These are phyloP conservation scores for Gossypium lobatum DNA, from an alignment of 441 rosid genomes.

Conservation along the genomic window DNA sequence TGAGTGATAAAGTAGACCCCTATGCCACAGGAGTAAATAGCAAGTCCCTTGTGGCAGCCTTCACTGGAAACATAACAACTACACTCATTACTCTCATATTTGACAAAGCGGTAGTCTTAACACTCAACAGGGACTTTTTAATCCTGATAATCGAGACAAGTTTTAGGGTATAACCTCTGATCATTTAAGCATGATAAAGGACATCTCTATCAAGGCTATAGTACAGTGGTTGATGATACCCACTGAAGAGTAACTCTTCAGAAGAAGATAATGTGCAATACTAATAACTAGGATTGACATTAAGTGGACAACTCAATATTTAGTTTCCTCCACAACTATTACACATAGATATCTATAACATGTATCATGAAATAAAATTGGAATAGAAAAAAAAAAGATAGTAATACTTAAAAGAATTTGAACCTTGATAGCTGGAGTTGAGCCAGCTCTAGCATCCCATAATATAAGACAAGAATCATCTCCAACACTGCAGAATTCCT, in stretches of 20 bases:
- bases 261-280: neutral
- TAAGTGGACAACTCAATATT: neutral
- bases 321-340: conserved; percentile 3
- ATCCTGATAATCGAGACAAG: neutral
- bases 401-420: neutral
- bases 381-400: neutral
- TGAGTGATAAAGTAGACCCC: neutral
- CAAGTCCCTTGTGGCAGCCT: neutral
- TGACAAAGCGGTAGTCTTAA: neutral
- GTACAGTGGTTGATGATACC: neutral
- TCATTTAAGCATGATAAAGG: neutral
- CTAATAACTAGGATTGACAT: neutral
- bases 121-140: neutral
- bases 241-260: neutral
- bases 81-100: neutral
- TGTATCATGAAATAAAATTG: neutral
- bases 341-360: neutral
- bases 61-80: neutral
- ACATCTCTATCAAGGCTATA: conserved; percentile 4
- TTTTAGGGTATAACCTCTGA: neutral
- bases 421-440: conserved; percentile 45
- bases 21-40: neutral
- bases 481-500: conserved; percentile 47
- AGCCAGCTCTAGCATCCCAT: conserved; percentile 50
- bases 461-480: conserved; percentile 52